Base-by-base conservation (phyloP, 306 rosid genomes). In the Crataegus laevigata region DNA sequence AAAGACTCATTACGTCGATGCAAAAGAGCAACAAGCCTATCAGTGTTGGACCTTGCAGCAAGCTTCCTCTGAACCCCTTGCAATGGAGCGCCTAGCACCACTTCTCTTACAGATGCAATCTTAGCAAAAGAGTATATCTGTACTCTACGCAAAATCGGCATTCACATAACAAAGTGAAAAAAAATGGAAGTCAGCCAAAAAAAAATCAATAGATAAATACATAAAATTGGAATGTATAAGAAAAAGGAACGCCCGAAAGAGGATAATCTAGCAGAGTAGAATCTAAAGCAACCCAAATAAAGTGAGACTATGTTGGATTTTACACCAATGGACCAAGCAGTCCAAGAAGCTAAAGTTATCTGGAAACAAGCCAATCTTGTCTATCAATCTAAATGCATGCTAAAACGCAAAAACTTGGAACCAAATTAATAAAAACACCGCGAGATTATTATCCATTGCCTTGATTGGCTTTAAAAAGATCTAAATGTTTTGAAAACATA, bases 21-120 rank as follows among this genome's bases (percentile, higher is more conserved):
- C 83, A 91, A 93, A 71, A 91, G 93, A 75, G 97, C 92, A 75
- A 90, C 91, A 82, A 86, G 89, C 24, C 79, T 82, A 74, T 82
- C 88, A 74, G 84, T 34, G 78, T 81, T 82, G 0, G 87, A 72
- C 77, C 92, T 91, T 1, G 84, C 80, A 81, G 85, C 85, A 70
- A 94, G 96, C 68, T 85, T 87, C 80, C 89, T 82, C 55, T 90
- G 84, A 84, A 90, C 76, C 74, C 85, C 84, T 88, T 94, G 87
- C 77, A 94, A 75, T 43, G 97, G 98, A 77, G 98, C 98, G 72
- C 97, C 98, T 62, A 91, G 96, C 78, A 94, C 97, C 54, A 90
- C 94, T 82, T 90, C 96, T 85, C 98, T 90, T 40, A 94, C 78
- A 50, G 98, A 91, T 69, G 98, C 96, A 82, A 94, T 78, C 86